These are phyloP conservation scores for Suillus hirtellus DNA, from an alignment of 768 basidiomycete genomes.

Conservation along the genomic window DNA sequence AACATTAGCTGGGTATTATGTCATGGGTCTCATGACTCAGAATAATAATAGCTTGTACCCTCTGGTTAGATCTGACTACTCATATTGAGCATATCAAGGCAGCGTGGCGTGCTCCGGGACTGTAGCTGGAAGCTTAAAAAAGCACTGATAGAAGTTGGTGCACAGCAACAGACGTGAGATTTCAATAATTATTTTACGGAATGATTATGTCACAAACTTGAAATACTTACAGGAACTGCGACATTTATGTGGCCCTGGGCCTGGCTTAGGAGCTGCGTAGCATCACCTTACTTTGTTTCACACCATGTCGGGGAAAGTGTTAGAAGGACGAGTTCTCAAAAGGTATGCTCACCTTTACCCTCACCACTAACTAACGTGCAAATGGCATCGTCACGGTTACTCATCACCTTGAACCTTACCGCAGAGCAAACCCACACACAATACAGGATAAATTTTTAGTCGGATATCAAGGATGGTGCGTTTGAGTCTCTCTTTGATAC, in stretches of 20 bases:
- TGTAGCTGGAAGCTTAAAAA: too few species aligned
- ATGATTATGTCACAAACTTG: not conserved
- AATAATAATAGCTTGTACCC: not conserved
- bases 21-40: not conserved
- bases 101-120: not conserved
- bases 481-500: not conserved
- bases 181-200: not conserved
- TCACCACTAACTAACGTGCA: not conserved
- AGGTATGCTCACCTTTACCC: conserved; percentile 10
- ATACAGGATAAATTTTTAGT: conserved; percentile 85
- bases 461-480: conserved; percentile 86
- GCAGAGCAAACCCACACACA: conserved; percentile 66
- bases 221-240: not conserved
- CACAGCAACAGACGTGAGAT: not conserved
- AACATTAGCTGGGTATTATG: not conserved
- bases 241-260: not conserved
- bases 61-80: too few species aligned
- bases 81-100: not conserved
- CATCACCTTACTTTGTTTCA: not conserved
- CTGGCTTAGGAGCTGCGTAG: not conserved
- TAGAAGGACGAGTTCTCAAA: conserved; percentile 13
- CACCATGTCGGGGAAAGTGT: conserved; percentile 4
- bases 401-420: conserved; percentile 2
- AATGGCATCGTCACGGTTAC: not conserved
- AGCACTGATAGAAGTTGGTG: too few species aligned